A percentile compares a stretch with the other conserved stretches of the same genome.
phyloP scores from a whole-genome alignment of 306 rosid genomes.

The Macrotyloma uniflorum region DNA sequence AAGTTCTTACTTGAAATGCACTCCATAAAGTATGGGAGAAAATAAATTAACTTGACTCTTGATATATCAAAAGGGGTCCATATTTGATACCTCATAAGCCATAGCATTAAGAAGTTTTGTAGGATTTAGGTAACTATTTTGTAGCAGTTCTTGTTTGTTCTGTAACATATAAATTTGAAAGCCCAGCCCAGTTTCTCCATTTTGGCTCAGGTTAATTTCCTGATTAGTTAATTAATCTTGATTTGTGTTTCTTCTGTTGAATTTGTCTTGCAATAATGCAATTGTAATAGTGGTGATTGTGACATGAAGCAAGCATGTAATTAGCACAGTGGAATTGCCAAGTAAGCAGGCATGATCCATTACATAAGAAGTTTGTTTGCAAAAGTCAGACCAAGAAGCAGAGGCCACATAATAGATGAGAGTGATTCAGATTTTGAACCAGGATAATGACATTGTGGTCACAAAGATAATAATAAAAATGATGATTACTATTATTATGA shows the following conservation, averaged over 20 bases:
- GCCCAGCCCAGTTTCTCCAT: slow-evolving; percentile 15
- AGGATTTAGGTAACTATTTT: not conserved
- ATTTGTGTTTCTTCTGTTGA: not conserved
- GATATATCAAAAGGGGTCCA: not conserved
- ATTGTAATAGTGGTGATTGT: slow-evolving; percentile 12
- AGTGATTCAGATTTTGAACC: slow-evolving; percentile 20
- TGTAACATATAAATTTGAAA: not conserved
- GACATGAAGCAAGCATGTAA: slow-evolving; percentile 26
- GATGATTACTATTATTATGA: slow-evolving; percentile 5
- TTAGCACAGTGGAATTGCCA: slow-evolving; percentile 20
- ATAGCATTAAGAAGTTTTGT: not conserved
- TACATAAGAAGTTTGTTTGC: slow-evolving; percentile 30
- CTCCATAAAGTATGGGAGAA: not conserved
- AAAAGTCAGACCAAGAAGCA: slow-evolving; percentile 29
- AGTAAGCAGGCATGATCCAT: slow-evolving; percentile 36
- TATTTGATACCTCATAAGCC: not conserved
- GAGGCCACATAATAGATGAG: slow-evolving; percentile 3
- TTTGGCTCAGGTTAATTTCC: not conserved
- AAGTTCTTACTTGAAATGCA: slow-evolving; percentile 6
- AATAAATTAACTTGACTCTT: slow-evolving; percentile 9
- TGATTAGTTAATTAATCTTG: not conserved
- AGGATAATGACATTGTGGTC: slow-evolving; percentile 15
- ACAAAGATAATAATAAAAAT: not conserved
- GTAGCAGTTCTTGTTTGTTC: not conserved
- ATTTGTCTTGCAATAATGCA: slow-evolving; percentile 28